Conservation (phyloP, 2,329 filamentous ascomycete genomes). For the Claviceps digitariae region DNA sequence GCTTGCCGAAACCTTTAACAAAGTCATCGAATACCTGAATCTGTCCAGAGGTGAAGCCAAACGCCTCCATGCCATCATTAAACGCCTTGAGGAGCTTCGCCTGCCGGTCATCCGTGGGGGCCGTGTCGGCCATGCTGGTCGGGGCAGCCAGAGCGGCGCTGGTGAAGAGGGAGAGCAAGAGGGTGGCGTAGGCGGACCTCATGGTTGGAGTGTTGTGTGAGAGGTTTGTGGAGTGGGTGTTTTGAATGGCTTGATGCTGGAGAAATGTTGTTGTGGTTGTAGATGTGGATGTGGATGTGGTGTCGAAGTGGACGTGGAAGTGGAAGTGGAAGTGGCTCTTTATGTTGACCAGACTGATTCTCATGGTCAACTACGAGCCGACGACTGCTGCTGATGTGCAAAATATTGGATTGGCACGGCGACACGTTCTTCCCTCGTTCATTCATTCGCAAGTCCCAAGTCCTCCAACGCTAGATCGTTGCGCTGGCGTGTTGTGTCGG, state of each 20-base stretch:
- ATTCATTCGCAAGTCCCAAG: no score
- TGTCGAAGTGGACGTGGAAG: background rate
- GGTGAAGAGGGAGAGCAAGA: background rate
- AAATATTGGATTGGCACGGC: no score
- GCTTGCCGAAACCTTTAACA: background rate
- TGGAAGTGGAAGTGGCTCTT: no score
- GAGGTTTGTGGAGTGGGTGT: no score
- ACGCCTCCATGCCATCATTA: background rate
- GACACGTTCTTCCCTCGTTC: no score
- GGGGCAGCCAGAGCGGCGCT: background rate
- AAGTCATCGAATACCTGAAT: background rate
- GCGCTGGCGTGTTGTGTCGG: no score
- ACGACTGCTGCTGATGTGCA: no score
- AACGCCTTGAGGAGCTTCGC: background rate
- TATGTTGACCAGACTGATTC: no score
- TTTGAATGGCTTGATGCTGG: background rate
- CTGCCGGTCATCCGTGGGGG: background rate
- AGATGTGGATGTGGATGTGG: background rate
- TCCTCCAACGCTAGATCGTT: no score
- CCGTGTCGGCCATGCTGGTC: no score
- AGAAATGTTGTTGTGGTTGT: background rate
- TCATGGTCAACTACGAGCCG: no score
- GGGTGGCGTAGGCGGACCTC: background rate
- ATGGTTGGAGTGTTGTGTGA: background rate
- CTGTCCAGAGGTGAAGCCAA: background rate